Evolutionary conservation across 2,329 filamentous ascomycete genomes (phyloP), one percentile per base, ranked within the genome.

Genomic region (Chalara sp.): DNA sequence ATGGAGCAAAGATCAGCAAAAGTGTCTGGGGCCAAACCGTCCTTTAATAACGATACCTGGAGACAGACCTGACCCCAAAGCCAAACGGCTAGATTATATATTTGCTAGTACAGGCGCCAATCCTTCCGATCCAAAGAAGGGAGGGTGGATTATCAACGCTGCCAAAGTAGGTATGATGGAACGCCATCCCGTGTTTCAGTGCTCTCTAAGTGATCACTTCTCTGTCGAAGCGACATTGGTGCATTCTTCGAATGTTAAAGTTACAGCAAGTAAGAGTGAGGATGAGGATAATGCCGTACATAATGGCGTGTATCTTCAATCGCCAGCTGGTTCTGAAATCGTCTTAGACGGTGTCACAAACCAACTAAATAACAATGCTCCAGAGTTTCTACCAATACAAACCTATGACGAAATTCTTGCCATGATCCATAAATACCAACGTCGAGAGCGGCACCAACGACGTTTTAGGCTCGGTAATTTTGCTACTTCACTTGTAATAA

Each of bases 161-260:
- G 84, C 80, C 3, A 78, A 81, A 46, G 86, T 99, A 1, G 84
- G 86, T 53, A 89, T 96, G 82, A 84, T 81, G 21, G 79, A 86
- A 64, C 83, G 88, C 7, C 91, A 96, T 67, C 88, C 90, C 0
- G 80, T 79, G 1, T 75, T 96, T 1, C 78, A 82, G 55, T 96
- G 90, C 70, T 95, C 89, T 1, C 76, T 97, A 30, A 96, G 90
- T 60, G 92, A 99, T 65, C 93, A 97, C 67, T 97, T 96, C 67
- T 90, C 89, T 28, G 86, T 97, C 48, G 86, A 92, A 65, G 84
- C 88, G 5, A 90, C 88, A 0, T 75, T 97, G 7, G 32, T 61
- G 2, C 58, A 62, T 46, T 60, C 59, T 4, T 57, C 51, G 30
- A 44, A 52, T 8, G 33, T 58, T 6, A 53, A 58, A 12, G 48